phyloP scores from a whole-genome alignment of 495 filamentous ascomycete genomes.

The Lichenothelia convexa region DNA sequence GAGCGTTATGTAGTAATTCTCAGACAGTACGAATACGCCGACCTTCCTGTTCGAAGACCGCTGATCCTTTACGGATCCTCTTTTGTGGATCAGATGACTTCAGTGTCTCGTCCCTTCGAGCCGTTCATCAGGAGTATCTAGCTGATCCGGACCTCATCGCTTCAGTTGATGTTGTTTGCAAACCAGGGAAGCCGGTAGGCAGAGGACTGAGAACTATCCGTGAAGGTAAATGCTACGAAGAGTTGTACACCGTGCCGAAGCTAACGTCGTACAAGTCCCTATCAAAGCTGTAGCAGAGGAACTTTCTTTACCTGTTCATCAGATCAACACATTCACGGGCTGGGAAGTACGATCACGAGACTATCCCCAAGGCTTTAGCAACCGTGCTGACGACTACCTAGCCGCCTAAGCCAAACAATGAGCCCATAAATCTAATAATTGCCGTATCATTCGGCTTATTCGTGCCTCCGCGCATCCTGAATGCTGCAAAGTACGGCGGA shows the following conservation, averaged over 20 bases:
- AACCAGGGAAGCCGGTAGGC: constrained; percentile 56
- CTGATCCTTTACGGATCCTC: constrained; percentile 64
- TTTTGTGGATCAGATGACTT: constrained; percentile 94
- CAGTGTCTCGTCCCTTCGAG: constrained; percentile 60
- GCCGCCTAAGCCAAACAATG: constrained; percentile 31
- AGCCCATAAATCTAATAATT: constrained; percentile 60
- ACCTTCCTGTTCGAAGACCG: constrained; percentile 20
- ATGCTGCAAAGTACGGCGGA: constrained; percentile 55
- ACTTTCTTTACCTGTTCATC: constrained; percentile 49
- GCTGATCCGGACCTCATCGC: constrained; percentile 37
- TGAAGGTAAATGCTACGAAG: constrained; percentile 34
- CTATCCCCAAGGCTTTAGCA: no score
- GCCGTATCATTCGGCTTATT: constrained; percentile 94
- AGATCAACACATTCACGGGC: constrained; percentile 59
- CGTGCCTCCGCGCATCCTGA: constrained; percentile 59
- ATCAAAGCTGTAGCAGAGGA: constrained; percentile 45
- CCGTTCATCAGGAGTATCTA: constrained; percentile 42
- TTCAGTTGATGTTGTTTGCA: constrained; percentile 77
- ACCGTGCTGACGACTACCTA: no score
- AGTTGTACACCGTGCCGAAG: not conserved
- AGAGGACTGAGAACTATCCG: constrained; percentile 51
- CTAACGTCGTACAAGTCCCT: constrained; percentile 37
- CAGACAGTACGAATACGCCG: no score
- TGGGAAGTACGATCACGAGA: constrained; percentile 55
- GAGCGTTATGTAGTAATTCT: no score